Conservation (phyloP, 257 asterid genomes). For the Dorcoceras hygrometricum region DNA sequence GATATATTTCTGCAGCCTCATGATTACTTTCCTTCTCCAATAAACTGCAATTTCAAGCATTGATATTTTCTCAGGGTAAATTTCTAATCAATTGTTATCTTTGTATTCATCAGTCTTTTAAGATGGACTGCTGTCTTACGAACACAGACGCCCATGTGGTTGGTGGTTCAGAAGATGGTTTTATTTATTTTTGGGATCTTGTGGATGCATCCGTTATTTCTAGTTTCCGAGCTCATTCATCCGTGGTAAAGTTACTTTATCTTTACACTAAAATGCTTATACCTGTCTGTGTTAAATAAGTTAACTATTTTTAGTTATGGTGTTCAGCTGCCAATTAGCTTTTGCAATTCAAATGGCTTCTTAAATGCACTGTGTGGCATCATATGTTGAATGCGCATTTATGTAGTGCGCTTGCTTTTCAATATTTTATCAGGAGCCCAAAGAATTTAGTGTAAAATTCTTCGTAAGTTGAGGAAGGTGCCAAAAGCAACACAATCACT, state of each 20-base stretch:
- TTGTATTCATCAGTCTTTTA: slow-evolving; percentile 55
- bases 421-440: too few species aligned
- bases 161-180: slow-evolving; percentile 97
- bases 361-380: too few species aligned
- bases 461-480: too few species aligned
- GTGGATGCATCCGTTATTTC: slow-evolving; percentile 78
- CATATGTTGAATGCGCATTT: too few species aligned
- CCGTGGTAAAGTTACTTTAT: slow-evolving; percentile 59
- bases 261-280: neutral
- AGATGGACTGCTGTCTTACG: slow-evolving; percentile 92
- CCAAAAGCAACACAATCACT: too few species aligned
- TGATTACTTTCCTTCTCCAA: neutral
- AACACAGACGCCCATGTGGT: slow-evolving; percentile 85
- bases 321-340: neutral
- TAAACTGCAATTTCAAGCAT: slow-evolving; percentile 1
- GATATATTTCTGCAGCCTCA: neutral
- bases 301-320: too few species aligned
- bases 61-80: neutral
- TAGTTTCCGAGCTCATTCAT: slow-evolving; percentile 78
- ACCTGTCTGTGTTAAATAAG: too few species aligned
- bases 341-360: neutral
- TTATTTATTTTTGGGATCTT: slow-evolving; percentile 87
- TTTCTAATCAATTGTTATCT: neutral
- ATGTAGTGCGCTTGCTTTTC: too few species aligned
- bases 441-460: too few species aligned